Base-by-base conservation (phyloP, 331 rosid species). In the Pyracantha coccinea region DNA sequence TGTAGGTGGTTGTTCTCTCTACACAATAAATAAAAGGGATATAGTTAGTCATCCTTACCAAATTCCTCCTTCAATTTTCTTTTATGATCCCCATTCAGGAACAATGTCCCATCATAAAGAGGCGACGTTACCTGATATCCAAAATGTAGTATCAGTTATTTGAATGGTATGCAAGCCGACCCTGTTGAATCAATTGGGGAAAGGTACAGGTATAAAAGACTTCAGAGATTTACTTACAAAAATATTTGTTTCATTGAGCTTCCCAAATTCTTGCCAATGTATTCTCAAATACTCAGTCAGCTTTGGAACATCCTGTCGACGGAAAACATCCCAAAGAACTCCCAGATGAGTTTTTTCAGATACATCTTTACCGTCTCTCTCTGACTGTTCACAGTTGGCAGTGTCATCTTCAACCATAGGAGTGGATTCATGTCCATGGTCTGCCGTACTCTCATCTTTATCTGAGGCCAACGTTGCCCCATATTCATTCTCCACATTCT, bases 251-350 rank as follows among this genome's bases (percentile, higher is more conserved):
- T 75, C 75, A 63, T 78, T 73, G 80, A 86, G 71, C 75, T 82
- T 86, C 81, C 78, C 81, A 50, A 89, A 86, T 62, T 94, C 93
- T 79, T 77, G 77, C 83, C 88, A 77, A 60, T 90, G 90, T 59
- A 75, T 72, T 85, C 85, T 89, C 75, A 94, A 68, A 86, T 88
- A 94, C 82, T 92, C 93, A 13, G 86, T 80, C 84, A 94, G 72
- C 77, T 85, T 86, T 61, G 92, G 89, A 81, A 89, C 85, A 77
- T 92, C 99, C 83, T 80, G 83, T 70, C 90, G 86, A 47, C 89
- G 92, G 73, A 87, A 94, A 61, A 94, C 96, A 79, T 92, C 96
- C 99, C 99, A 94, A 77, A 87, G 73, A 79, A 87, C 93, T 84
- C 92, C 90, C 27, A 86, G 88, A 74, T 29, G 76, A 60, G 72